These are phyloP conservation scores for Botrytis elliptica DNA, from an alignment of 2,329 filamentous ascomycete species.

Conservation along the genomic window DNA sequence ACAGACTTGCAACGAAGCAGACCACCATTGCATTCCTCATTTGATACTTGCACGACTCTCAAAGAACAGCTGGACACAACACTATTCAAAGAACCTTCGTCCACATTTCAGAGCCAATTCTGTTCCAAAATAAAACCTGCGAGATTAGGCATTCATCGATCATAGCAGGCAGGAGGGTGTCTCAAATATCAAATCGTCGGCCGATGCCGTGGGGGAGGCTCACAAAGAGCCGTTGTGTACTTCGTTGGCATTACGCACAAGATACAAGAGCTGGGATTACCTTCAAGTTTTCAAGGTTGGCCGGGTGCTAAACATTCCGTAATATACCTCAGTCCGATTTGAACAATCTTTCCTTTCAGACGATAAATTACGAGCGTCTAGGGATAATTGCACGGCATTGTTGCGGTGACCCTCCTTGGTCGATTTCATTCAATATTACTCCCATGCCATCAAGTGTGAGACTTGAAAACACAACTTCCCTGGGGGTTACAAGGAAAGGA, in stretches of 20 bases:
- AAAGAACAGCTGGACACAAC: not conserved
- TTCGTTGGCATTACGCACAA: slow-evolving; percentile 19
- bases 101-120: not conserved
- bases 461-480: slow-evolving; percentile 4
- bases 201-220: slow-evolving; percentile 23
- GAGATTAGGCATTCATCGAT: not conserved
- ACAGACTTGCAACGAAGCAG: not conserved
- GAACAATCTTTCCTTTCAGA: not conserved
- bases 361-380: not conserved
- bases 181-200: slow-evolving; percentile 7
- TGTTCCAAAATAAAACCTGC: not conserved
- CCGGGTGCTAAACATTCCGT: not conserved
- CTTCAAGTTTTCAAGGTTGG: not conserved
- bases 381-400: not conserved
- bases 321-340: not conserved
- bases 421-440: not conserved
- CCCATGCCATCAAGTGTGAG: slow-evolving; percentile 15
- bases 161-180: slow-evolving; percentile 8
- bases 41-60: slow-evolving; percentile 3
- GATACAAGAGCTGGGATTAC: not conserved
- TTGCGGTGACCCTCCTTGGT: not conserved
- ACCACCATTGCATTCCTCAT: slow-evolving; percentile 8
- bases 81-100: not conserved
- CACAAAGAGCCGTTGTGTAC: slow-evolving; percentile 17
- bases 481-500: slow-evolving; percentile 22